Evolutionary conservation across 352 stramenopile species (phyloP), one percentile per base, ranked within the genome.

Genomic region (Lagenidium sp.): DNA sequence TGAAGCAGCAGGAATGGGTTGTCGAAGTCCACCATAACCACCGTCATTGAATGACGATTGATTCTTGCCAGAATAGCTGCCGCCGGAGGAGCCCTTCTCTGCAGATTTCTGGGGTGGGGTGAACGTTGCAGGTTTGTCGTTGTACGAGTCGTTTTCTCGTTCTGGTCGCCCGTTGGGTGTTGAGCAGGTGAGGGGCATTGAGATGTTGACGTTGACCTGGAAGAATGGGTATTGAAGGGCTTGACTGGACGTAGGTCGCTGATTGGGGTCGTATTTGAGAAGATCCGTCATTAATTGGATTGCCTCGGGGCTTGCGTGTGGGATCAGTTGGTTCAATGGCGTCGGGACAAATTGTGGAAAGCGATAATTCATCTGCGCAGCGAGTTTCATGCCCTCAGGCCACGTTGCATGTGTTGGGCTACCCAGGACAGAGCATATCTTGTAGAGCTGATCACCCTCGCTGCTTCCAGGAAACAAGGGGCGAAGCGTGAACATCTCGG

Each of bases 381-480:
- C 95, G 22, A 97, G 83, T 43, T 95, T 95, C 65, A 97, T 85
- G 26, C 94, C 95, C 62, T 98, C 94, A 1, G 78, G 74, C 96
- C 95, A 99, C 30, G 57, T 88, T 37, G 69, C 68, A 24, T 87
- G 68, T 0, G 82, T 96, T 6, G 95, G 95, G 37, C 87, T 95
- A 2, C 93, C 92, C 18, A 98, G 55, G n/a, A 98, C 85, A 2
- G 82, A 95, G 64, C 89, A 97, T 23, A 98, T 97, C 53, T 98
- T 98, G 67, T 98, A 96, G 7, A 99, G 78, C 68, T 99, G 85
- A 60, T 99, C 95, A 22, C 94, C 84, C 73, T 99, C 96, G 41
- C 68, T 95, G 38, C 68, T 95, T 8, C 96, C 97, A 0, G 97
- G 96, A 57, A 99, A 99, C n/a, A 99, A 73, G 4, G 97, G 96